A percentile compares a stretch with the other conserved stretches of the same genome.
phyloP scores from a whole-genome alignment of 2,329 filamentous ascomycete genomes.

The Aspergillus tanneri region DNA sequence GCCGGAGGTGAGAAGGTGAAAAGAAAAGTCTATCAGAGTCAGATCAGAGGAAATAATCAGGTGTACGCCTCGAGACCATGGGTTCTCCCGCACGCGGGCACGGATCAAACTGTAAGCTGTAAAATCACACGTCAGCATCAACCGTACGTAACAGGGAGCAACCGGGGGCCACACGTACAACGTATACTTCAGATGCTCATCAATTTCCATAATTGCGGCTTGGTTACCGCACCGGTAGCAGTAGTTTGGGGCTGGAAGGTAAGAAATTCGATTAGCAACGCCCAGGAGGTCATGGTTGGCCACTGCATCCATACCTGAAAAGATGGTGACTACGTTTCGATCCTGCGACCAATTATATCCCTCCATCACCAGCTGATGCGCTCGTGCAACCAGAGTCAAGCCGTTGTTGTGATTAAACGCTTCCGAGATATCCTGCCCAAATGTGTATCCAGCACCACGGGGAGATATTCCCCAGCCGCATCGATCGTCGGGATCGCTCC shows the following conservation, averaged over 20 bases:
- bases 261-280: slow-evolving; percentile 32
- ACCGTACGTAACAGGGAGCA: not conserved
- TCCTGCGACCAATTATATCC: slow-evolving; percentile 99
- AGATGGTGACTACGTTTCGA: slow-evolving; percentile 96
- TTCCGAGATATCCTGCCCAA: slow-evolving; percentile 95
- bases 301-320: slow-evolving; percentile 67
- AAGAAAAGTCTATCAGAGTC: slow-evolving; percentile 36
- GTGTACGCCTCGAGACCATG: slow-evolving; percentile 96
- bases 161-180: slow-evolving; percentile 67
- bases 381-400: slow-evolving; percentile 88
- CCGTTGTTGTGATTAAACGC: slow-evolving; percentile 99
- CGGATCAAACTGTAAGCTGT: slow-evolving; percentile 96
- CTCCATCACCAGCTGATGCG: slow-evolving; percentile 98
- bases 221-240: slow-evolving; percentile 99
- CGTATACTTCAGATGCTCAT: slow-evolving; percentile 98
- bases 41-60: slow-evolving; percentile 92
- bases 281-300: not conserved
- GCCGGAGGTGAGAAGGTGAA: slow-evolving; percentile 22
- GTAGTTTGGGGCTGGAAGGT: slow-evolving; percentile 71
- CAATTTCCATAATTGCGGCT: slow-evolving; percentile 99
- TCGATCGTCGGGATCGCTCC: slow-evolving; percentile 96
- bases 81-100: slow-evolving; percentile 96
- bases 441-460: slow-evolving; percentile 90
- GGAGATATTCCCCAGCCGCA: slow-evolving; percentile 96
- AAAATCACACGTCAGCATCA: slow-evolving; percentile 1